phyloP scores from a whole-genome alignment of 2,329 filamentous ascomycete species.

The Didymella pinodella region DNA sequence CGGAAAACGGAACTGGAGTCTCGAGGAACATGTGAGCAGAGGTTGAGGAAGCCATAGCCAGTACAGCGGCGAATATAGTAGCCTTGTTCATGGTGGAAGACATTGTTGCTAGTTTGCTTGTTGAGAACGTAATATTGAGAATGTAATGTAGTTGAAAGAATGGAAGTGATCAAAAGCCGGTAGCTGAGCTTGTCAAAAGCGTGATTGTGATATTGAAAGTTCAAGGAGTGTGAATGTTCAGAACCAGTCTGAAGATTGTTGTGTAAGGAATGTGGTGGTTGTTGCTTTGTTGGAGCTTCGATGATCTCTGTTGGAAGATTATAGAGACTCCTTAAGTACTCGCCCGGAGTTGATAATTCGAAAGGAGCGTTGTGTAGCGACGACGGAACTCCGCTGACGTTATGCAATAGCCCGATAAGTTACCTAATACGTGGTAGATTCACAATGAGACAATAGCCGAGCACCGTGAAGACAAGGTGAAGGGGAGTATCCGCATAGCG shows the following conservation, averaged over 20 bases:
- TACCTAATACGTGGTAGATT: conserved; percentile 20
- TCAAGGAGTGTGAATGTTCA: conserved; percentile 24
- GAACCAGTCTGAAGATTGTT: conserved; percentile 23
- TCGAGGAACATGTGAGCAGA: conserved; percentile 79
- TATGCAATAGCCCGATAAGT: conserved; percentile 16
- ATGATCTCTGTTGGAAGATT: conserved; percentile 23
- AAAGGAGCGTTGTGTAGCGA: conserved; percentile 19
- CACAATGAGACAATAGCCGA: conserved; percentile 34
- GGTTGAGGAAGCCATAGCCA: conserved; percentile 62
- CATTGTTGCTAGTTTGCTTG: conserved; percentile 20
- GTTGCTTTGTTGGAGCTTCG: conserved; percentile 23
- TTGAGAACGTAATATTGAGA: conserved; percentile 11
- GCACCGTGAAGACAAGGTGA: conserved; percentile 31
- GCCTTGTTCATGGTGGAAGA: conserved; percentile 21
- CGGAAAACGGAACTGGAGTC: conserved; percentile 70
- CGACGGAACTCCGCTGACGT: conserved; percentile 20
- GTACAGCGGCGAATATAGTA: conserved; percentile 28
- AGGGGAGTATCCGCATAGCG: conserved; percentile 19
- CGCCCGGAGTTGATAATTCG: not conserved
- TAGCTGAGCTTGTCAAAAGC: conserved; percentile 19
- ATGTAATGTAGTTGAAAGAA: conserved; percentile 12
- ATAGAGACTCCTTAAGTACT: conserved; percentile 22
- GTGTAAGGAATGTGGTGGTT: conserved; percentile 19
- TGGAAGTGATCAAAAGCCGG: conserved; percentile 20
- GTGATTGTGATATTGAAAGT: conserved; percentile 8